Evolutionary conservation across 129 eudicot genomes (phyloP), one percentile per base, ranked within the genome.

Genomic region (Mikania micrantha): DNA sequence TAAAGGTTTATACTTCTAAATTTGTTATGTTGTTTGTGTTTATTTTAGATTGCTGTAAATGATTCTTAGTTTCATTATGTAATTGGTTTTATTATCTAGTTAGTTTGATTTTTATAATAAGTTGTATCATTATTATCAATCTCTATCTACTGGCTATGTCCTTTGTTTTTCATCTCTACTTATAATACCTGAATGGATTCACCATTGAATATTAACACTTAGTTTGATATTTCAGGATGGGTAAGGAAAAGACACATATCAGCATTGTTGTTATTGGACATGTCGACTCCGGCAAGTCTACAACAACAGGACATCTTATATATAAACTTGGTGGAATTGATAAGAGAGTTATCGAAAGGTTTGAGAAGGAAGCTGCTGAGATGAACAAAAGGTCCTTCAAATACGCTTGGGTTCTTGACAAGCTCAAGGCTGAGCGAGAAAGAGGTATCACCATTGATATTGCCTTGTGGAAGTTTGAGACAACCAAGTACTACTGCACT

Each of bases 401-500:
- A 48, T 83, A 83, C 54, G 87, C 87, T 0, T 83, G 87, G 87
- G 87, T 83, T 11, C 77, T 83, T 0, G 87, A 83, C 81, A 83
- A 83, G 50, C 84, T 83, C 15, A 83, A 83, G 77, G 87, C 87
- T 0, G 87, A 83, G 74, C 84, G 87, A 67, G 87, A 83, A 82
- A 83, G 84, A 68, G 87, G 87, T 67, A 83, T 83, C 20, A 83
- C 87, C 74, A 83, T 83, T 1, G 87, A 83, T 70, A 83, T 83
- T 31, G 84, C 87, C 2, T 50, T 79, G 77, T 83, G 87, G 87
- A 83, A 79, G 71, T 83, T 83, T 39, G 87, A 83, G 68, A 83
- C 84, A 69, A 83, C 81, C 82, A 83, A 83, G 79, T 83, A 83
- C 79, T 83, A 83, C 84, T 81, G 85, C 82, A 81, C 85, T 0